Base-by-base conservation (phyloP, 352 stramenopile species). In the Pythium brassicae region DNA sequence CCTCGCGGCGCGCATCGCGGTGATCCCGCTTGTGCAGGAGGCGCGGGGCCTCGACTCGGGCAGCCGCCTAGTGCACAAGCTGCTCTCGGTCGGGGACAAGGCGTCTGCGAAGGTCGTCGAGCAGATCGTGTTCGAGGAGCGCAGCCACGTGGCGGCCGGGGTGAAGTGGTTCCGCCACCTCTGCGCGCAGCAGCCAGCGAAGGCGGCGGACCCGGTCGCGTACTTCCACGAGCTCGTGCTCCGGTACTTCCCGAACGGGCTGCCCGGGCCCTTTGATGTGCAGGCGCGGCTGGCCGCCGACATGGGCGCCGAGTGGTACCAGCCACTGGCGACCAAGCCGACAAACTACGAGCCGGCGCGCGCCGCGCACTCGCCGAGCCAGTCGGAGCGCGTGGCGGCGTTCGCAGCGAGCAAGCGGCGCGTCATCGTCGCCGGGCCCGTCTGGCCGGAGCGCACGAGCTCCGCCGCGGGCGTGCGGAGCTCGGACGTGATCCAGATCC, bases 381-480 rank as follows among this genome's bases (percentile, higher is more conserved):
- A 71, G 37, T 77, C 66, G 23, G 25, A 62, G 6, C 76, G 72
- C 22, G 56, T 87, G 9, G 59, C 66, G 11, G 68, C 66, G 20
- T 88, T 87, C 29, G 68, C 72, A 11, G 56, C 71, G 20, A 71
- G 65, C 52, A 88, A 92, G 61, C 84, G 82, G 47, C 86, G 82
- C 46, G 69, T 90, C 25, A 68, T 94, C 51, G 45, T 94, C 23
- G 66, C 75, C 0, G 84, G 84, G 0, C 83, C 72, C 0, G 84
- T 94, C 27, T 96, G 83, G 87, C 88, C 89, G 9, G 86, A 97
- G 63, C 79, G 83, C 8, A 94, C 88, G 39, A 92, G 81, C 52
- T 95, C 86, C 2, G 90, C 90, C 3, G 90, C 90, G 17, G 90
- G 90, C 11, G 88, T 94, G 9, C 76, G 89, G 27, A 97, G 83